phyloP scores from a whole-genome alignment of 2,329 filamentous ascomycete genomes.

The Arthroderma uncinatum region DNA sequence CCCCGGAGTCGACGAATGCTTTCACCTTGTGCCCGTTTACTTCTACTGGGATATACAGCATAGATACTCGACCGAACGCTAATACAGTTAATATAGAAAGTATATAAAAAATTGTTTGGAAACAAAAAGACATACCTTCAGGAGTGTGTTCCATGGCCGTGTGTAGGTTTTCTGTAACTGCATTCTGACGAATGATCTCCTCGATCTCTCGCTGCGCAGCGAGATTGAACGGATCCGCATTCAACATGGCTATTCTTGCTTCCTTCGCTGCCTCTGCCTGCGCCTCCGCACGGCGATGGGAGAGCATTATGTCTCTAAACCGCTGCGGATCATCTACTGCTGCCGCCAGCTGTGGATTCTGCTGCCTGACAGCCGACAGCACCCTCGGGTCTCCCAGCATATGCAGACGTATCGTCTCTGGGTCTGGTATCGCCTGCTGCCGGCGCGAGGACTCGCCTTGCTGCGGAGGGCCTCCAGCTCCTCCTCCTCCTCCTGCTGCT shows the following conservation, averaged over 20 bases:
- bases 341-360: constrained; percentile 65
- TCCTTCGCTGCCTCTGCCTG: constrained; percentile 65
- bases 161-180: constrained; percentile 88
- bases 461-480: constrained; percentile 13
- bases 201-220: constrained; percentile 88
- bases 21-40: constrained; percentile 90
- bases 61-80: constrained; percentile 91
- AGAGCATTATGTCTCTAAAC: constrained; percentile 62
- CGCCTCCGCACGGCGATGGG: constrained; percentile 58
- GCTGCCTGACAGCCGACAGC: constrained; percentile 57
- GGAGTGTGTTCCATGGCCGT: constrained; percentile 96
- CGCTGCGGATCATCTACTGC: constrained; percentile 63
- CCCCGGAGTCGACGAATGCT: constrained; percentile 92
- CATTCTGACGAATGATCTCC: constrained; percentile 91
- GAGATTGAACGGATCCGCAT: constrained; percentile 87
- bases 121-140: constrained; percentile 56
- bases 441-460: constrained; percentile 5
- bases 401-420: constrained; percentile 72
- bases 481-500: background rate
- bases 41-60: constrained; percentile 92
- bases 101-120: background rate
- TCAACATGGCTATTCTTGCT: constrained; percentile 71
- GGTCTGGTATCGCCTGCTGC: constrained; percentile 40
- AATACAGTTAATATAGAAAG: background rate
- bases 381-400: constrained; percentile 67